Evolutionary conservation across 257 asterid species (phyloP).

Genomic region (Oldenlandia corymbosa): DNA sequence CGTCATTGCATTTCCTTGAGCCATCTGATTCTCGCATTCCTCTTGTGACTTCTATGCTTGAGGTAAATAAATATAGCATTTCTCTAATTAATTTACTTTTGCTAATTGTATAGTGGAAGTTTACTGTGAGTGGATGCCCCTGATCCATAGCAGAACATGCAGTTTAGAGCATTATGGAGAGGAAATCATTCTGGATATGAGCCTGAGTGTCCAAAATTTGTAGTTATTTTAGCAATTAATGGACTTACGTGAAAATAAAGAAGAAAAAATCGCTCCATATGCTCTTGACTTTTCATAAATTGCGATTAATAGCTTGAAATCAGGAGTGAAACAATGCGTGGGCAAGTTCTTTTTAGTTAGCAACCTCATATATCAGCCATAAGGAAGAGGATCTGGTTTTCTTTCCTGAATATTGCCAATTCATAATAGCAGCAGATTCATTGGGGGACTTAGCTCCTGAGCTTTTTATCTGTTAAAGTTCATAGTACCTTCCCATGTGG

Average conservation of each 20-base stretch:
- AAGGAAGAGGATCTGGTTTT: not conserved
- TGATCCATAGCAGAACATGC: too few relatives aligned
- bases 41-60: slow-evolving; percentile 48
- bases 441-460: not conserved
- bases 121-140: not conserved
- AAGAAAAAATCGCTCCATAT: too few relatives aligned
- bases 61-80: slow-evolving; percentile 42
- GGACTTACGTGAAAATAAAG: too few relatives aligned
- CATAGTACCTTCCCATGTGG: not conserved
- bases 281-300: not conserved
- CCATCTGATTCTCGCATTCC: slow-evolving; percentile 44
- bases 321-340: not conserved
- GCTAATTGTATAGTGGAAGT: not conserved
- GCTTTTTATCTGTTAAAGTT: not conserved
- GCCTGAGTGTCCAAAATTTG: not conserved
- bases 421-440: not conserved
- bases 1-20: slow-evolving; percentile 55
- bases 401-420: not conserved
- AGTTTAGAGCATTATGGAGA: not conserved
- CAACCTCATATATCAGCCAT: not conserved
- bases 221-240: not conserved
- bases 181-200: not conserved
- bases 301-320: not conserved
- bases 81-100: not conserved
- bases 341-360: not conserved